A percentile compares a stretch with the other conserved stretches of the same genome.
phyloP scores from a whole-genome alignment of 2,329 filamentous ascomycete genomes.

The Waltergamsia citrina region DNA sequence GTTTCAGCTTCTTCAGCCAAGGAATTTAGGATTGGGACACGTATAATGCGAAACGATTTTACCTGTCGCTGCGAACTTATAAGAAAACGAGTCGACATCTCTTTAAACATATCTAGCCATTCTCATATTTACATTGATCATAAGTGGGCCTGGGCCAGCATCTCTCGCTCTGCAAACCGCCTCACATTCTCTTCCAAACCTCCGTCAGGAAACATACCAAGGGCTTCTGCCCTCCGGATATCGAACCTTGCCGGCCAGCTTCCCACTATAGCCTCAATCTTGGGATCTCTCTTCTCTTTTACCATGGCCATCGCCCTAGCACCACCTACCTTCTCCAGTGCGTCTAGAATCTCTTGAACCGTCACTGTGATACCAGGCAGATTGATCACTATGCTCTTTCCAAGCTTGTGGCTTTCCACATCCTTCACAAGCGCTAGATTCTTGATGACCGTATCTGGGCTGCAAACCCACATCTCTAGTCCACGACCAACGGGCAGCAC shows the following conservation, averaged over 20 bases:
- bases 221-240: conserved; percentile 35
- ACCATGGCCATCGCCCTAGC: conserved; percentile 31
- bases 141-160: too few species aligned
- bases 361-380: conserved; percentile 41
- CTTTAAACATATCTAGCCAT: too few species aligned
- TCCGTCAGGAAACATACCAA: conserved; percentile 42
- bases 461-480: conserved; percentile 41
- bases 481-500: conserved; percentile 34
- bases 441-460: conserved; percentile 35
- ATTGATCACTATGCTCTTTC: conserved; percentile 33
- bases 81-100: too few species aligned
- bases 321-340: conserved; percentile 37
- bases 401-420: conserved; percentile 27
- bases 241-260: conserved; percentile 45
- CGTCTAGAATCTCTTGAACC: conserved; percentile 43
- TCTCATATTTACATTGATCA: too few species aligned
- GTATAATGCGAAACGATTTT: too few species aligned
- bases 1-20: too few species aligned
- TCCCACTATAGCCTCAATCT: conserved; percentile 37
- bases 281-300: conserved; percentile 34
- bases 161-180: background rate
- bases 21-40: too few species aligned
- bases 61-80: too few species aligned
- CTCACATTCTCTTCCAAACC: conserved; percentile 19
- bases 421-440: conserved; percentile 37